phyloP scores from a whole-genome alignment of 495 filamentous ascomycete species.

The Penicillium verhagenii region DNA sequence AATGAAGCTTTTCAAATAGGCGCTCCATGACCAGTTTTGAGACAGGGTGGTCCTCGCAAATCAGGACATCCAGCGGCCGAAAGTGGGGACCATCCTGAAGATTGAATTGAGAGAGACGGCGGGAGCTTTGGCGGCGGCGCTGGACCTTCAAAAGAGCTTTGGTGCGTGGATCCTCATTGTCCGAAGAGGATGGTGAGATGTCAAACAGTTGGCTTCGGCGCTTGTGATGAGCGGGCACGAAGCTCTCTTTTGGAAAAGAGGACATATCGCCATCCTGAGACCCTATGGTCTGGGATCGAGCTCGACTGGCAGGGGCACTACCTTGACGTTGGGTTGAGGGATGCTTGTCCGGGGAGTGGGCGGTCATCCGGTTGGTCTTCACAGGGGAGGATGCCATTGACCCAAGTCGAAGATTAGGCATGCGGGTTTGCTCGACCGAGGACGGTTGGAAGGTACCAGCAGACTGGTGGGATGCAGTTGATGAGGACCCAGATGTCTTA shows the following conservation, averaged over 20 bases:
- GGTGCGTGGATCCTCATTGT: slow-evolving; percentile 90
- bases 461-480: slow-evolving; percentile 77
- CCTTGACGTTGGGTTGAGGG: slow-evolving; percentile 43
- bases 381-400: slow-evolving; percentile 74
- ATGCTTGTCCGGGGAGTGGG: slow-evolving; percentile 53
- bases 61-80: slow-evolving; percentile 87
- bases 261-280: slow-evolving; percentile 81
- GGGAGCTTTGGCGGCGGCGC: slow-evolving; percentile 83
- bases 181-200: slow-evolving; percentile 94
- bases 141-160: slow-evolving; percentile 94
- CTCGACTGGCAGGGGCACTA: slow-evolving; percentile 55
- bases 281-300: slow-evolving; percentile 88
- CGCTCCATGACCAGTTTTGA: slow-evolving; percentile 96
- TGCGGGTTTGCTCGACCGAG: slow-evolving; percentile 55
- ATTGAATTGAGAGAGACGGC: slow-evolving; percentile 86
- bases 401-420: slow-evolving; percentile 54
- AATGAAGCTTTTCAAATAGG: slow-evolving; percentile 88
- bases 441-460: slow-evolving; percentile 70
- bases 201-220: slow-evolving; percentile 93
- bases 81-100: slow-evolving; percentile 80
- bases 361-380: slow-evolving; percentile 62
- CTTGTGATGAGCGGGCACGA: slow-evolving; percentile 75
- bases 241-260: slow-evolving; percentile 57
- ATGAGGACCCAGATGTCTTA: slow-evolving; percentile 85
- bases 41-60: slow-evolving; percentile 98